These are phyloP conservation scores for Aspergillus pseudoglaucus DNA, from an alignment of 2,329 filamentous ascomycete genomes.

Conservation along the genomic window DNA sequence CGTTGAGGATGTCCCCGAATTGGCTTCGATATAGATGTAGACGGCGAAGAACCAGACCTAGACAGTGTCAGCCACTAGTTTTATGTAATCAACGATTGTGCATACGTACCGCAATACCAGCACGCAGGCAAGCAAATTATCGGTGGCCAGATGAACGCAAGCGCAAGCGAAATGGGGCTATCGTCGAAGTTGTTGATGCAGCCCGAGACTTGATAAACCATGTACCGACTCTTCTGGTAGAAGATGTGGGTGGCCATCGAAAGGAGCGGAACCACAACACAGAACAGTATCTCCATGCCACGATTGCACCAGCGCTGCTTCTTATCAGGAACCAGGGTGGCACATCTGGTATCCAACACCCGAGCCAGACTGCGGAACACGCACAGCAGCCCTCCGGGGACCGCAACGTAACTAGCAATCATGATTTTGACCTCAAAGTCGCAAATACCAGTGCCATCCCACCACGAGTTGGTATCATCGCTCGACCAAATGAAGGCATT, in stretches of 20 bases:
- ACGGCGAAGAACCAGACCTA: slow-evolving; percentile 56
- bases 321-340: slow-evolving; percentile 45
- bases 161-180: slow-evolving; percentile 52
- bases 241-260: slow-evolving; percentile 53
- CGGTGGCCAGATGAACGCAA: slow-evolving; percentile 52
- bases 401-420: slow-evolving; percentile 46
- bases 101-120: slow-evolving; percentile 49
- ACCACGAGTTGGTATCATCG: slow-evolving; percentile 51
- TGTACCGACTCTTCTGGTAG: slow-evolving; percentile 54
- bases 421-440: slow-evolving; percentile 58
- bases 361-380: slow-evolving; percentile 55
- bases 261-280: slow-evolving; percentile 49
- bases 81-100: slow-evolving; percentile 21
- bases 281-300: slow-evolving; percentile 50
- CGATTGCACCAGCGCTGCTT: slow-evolving; percentile 42
- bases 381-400: slow-evolving; percentile 49
- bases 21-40: slow-evolving; percentile 54
- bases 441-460: slow-evolving; percentile 55
- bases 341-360: slow-evolving; percentile 55
- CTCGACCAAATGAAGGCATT: slow-evolving; percentile 61
- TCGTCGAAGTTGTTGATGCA: slow-evolving; percentile 50
- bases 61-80: not conserved
- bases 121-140: slow-evolving; percentile 48
- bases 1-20: slow-evolving; percentile 51
- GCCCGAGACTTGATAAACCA: slow-evolving; percentile 52